Base-by-base conservation (phyloP, 2,329 filamentous ascomycete species). In the Pyrenophora graminea region DNA sequence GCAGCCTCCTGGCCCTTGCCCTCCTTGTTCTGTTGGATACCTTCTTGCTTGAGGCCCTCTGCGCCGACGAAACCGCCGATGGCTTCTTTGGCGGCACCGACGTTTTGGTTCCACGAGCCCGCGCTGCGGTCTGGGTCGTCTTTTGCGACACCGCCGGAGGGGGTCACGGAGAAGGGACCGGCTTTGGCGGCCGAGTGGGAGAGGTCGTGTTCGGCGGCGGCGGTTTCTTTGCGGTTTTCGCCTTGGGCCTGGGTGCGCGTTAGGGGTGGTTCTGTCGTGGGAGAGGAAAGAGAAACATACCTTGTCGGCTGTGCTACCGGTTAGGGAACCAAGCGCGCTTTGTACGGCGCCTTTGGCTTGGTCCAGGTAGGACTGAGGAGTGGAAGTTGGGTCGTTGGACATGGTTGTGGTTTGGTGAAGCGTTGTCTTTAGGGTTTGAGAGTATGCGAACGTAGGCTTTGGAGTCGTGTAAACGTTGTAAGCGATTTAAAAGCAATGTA, bases 81-180 rank as follows among this genome's bases (percentile, higher is more conserved):
- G 4, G 86, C 79, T 72, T 97, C 90, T 79, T 97, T 97, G 37
- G 86, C 86, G 1, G 88, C 84, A 45, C 92, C 93, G n/a, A 92
- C 69, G 4, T 91, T 96, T 77, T 97, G 92, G 78, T 96, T 90
- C 86, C 88, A 95, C 15, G 82, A 81, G 37, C 93, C 92, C 15
- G 83, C 71, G 18, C 81, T 77, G 59, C 91, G 89, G 71, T 93
- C 80, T 9, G 86, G 79, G 74, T 90, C 80, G 74, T 96, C 90
- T 61, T 83, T 81, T 56, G 86, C 82, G 41, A 89, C 78, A 31
- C 85, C 87, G 40, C 90, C 90, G 0, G 85, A 83, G 43, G 86
- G 79, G 9, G 87, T 87, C 51, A 89, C 81, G 19, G 86, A 84
- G 70, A 86, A 79, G 53, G 88, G 86, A 4, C 89, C 91, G n/a